These are phyloP conservation scores for Aspergillus flavus DNA, from an alignment of 2,329 filamentous ascomycete species.

Conservation along the genomic window DNA sequence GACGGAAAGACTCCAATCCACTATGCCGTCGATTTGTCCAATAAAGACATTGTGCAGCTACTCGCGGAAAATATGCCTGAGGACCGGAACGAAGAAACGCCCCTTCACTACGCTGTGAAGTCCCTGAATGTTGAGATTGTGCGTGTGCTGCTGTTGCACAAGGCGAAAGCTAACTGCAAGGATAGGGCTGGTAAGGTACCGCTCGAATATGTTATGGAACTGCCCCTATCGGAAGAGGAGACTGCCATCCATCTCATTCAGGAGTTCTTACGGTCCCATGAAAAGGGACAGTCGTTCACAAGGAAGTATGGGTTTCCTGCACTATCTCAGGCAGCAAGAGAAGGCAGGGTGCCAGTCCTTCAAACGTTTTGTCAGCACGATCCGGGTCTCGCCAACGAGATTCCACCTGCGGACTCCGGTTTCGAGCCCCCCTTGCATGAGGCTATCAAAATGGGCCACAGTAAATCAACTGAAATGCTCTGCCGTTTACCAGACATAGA, in stretches of 20 bases:
- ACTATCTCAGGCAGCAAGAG: not conserved
- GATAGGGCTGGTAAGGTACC: not conserved
- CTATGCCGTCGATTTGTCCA: not conserved
- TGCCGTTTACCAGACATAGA: not conserved
- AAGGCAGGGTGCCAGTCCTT: not conserved
- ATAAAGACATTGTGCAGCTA: not conserved
- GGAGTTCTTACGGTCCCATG: not conserved
- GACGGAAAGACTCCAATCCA: slow-evolving; percentile 2
- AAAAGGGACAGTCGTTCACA: not conserved
- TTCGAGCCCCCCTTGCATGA: not conserved
- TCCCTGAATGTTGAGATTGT: not conserved
- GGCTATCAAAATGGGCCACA: not conserved
- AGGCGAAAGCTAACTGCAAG: not conserved
- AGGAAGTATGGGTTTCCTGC: not conserved
- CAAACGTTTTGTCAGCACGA: not conserved
- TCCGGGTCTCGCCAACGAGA: not conserved
- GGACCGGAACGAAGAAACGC: not conserved
- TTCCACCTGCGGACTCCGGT: not conserved
- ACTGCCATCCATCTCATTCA: not conserved
- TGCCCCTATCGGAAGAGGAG: not conserved
- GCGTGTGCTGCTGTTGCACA: not conserved
- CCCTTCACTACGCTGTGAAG: slow-evolving; percentile 6
- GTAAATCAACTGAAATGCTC: not conserved
- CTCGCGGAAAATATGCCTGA: not conserved
- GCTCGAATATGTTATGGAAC: slow-evolving; percentile 1